phyloP scores from a whole-genome alignment of 352 stramenopile species.

The Blastocystis sp. region DNA sequence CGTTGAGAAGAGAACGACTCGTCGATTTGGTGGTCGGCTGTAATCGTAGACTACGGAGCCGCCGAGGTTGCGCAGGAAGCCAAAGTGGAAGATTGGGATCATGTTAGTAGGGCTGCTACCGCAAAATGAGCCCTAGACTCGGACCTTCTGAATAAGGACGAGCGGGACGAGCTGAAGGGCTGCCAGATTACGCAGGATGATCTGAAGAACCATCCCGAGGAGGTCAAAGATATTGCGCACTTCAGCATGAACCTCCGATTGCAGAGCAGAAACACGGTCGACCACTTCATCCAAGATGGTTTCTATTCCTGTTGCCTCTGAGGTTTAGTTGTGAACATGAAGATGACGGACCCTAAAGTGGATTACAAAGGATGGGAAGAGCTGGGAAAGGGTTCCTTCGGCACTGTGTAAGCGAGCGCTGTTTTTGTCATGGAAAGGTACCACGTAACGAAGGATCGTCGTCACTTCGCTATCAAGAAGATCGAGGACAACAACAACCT shows the following conservation, averaged over 20 bases:
- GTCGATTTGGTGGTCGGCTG: too few species aligned
- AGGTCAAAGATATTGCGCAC: background rate
- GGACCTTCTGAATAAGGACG: background rate
- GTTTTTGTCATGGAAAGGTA: background rate
- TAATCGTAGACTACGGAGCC: too few species aligned
- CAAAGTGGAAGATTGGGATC: background rate
- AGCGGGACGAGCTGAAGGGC: background rate
- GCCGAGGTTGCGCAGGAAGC: too few species aligned
- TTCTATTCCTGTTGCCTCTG: background rate
- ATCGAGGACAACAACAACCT: constrained; percentile 26
- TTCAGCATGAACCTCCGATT: background rate
- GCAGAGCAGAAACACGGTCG: background rate
- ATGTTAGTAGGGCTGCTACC: background rate
- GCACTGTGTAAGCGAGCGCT: background rate
- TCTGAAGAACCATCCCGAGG: constrained; percentile 1
- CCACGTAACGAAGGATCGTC: background rate
- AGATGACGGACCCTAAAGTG: background rate
- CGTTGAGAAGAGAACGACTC: too few species aligned
- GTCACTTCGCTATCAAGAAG: constrained; percentile 25
- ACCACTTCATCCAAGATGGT: background rate
- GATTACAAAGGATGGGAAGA: background rate
- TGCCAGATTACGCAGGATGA: background rate
- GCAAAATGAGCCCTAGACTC: background rate
- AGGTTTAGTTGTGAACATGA: constrained; percentile 17
- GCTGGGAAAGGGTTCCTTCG: constrained; percentile 33